Conservation (phyloP, 495 filamentous ascomycete genomes). For the Parathielavia appendiculata region DNA sequence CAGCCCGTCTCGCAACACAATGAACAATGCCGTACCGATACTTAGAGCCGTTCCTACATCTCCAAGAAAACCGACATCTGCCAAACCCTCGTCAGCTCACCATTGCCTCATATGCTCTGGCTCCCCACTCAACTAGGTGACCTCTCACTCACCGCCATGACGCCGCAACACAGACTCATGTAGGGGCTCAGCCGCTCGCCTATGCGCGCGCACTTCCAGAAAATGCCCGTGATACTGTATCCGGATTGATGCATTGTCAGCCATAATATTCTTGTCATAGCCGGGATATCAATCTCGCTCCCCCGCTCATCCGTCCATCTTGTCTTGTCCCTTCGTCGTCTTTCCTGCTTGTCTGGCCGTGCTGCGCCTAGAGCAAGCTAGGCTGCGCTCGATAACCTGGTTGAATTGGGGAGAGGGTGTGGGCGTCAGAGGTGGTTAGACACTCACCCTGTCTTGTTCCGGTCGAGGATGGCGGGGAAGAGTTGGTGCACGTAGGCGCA, state of each 20-base stretch:
- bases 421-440: neutral
- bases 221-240: conserved; percentile 72
- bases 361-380: too few species aligned
- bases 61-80: conserved; percentile 19
- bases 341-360: too few species aligned
- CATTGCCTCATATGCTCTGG: neutral
- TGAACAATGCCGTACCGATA: neutral
- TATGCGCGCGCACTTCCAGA: conserved; percentile 95
- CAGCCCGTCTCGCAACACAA: too few species aligned
- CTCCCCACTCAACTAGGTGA: too few species aligned
- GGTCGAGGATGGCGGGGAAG: conserved; percentile 87
- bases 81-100: neutral
- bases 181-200: conserved; percentile 94
- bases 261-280: too few species aligned
- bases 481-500: conserved; percentile 86
- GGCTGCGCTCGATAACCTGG: too few species aligned
- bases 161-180: conserved; percentile 86
- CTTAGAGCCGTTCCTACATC: neutral
- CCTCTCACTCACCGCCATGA: conserved; percentile 71
- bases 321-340: too few species aligned
- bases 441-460: conserved; percentile 79
- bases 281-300: too few species aligned
- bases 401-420: neutral
- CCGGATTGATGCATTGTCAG: too few species aligned
- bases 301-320: too few species aligned